These are phyloP conservation scores for Limnanthes douglasii DNA, from an alignment of 345 rosid genomes.

Conservation along the genomic window DNA sequence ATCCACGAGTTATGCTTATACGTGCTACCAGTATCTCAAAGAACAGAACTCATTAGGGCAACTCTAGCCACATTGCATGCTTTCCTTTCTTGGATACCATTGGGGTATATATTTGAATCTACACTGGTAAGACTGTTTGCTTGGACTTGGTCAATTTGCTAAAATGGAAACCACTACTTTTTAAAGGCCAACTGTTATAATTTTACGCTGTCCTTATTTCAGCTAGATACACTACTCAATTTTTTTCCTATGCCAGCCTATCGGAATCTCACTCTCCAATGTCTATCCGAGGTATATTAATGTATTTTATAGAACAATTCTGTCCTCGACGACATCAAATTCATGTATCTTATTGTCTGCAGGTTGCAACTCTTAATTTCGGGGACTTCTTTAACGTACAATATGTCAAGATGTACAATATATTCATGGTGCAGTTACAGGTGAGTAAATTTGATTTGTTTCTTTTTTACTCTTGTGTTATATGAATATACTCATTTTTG, in stretches of 20 bases:
- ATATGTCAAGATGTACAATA: constrained; percentile 64
- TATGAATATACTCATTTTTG: constrained; percentile 1
- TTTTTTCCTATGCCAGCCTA: constrained; percentile 68
- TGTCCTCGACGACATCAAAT: constrained; percentile 1
- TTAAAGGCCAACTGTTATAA: constrained; percentile 1
- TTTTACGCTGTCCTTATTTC: too few species aligned
- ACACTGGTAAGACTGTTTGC: constrained; percentile 45
- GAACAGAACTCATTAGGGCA: constrained; percentile 88
- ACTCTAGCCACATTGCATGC: constrained; percentile 95
- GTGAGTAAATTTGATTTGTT: constrained; percentile 17
- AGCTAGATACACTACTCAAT: constrained; percentile 93
- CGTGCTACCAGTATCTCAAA: constrained; percentile 90
- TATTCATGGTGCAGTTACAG: constrained; percentile 83
- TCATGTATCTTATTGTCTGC: constrained; percentile 9
- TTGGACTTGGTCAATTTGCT: constrained; percentile 7
- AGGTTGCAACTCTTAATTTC: constrained; percentile 87
- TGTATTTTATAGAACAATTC: constrained; percentile 1
- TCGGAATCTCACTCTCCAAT: constrained; percentile 91
- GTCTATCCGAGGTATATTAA: constrained; percentile 73
- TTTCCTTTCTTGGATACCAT: constrained; percentile 97
- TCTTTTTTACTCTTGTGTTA: not conserved
- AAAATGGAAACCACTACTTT: too few species aligned
- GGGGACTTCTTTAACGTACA: constrained; percentile 80
- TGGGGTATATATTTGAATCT: constrained; percentile 99
- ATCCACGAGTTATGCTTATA: constrained; percentile 96